These are phyloP conservation scores for Gremmenia infestans DNA, from an alignment of 2,329 filamentous ascomycete genomes.

Conservation along the genomic window DNA sequence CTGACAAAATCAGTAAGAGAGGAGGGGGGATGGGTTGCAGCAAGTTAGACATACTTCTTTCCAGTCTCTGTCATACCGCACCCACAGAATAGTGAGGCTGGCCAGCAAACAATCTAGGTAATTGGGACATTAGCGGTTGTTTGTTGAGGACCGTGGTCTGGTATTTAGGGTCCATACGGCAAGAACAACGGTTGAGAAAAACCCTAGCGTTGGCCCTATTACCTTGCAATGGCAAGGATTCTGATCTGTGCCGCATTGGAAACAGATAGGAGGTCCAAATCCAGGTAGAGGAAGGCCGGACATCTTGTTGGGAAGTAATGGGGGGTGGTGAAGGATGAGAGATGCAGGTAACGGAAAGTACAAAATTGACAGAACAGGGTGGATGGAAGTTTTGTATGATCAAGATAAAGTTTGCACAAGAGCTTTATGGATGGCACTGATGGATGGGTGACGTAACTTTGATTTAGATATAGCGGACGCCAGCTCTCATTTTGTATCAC, in stretches of 20 bases:
- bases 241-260: constrained; percentile 48
- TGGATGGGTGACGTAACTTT: too few relatives aligned
- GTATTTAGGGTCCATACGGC: constrained; percentile 37
- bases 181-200: constrained; percentile 40
- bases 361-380: too few relatives aligned
- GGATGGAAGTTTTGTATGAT: too few relatives aligned
- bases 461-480: too few relatives aligned
- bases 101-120: constrained; percentile 45
- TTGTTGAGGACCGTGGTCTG: not conserved
- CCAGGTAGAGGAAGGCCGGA: too few relatives aligned
- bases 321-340: too few relatives aligned
- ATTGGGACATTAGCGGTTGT: not conserved
- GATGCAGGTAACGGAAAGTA: too few relatives aligned
- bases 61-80: constrained; percentile 50
- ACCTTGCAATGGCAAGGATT: constrained; percentile 55
- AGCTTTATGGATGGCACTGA: too few relatives aligned
- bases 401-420: too few relatives aligned
- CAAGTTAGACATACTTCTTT: constrained; percentile 40
- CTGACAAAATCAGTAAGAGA: constrained; percentile 28
- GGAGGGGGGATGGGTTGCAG: not conserved
- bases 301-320: too few relatives aligned
- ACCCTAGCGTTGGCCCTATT: constrained; percentile 49
- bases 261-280: constrained; percentile 4
- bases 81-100: constrained; percentile 50
- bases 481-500: too few relatives aligned